Evolutionary conservation across 2,329 filamentous ascomycete genomes (phyloP).

Genomic region (Colletotrichum zoysiae): DNA sequence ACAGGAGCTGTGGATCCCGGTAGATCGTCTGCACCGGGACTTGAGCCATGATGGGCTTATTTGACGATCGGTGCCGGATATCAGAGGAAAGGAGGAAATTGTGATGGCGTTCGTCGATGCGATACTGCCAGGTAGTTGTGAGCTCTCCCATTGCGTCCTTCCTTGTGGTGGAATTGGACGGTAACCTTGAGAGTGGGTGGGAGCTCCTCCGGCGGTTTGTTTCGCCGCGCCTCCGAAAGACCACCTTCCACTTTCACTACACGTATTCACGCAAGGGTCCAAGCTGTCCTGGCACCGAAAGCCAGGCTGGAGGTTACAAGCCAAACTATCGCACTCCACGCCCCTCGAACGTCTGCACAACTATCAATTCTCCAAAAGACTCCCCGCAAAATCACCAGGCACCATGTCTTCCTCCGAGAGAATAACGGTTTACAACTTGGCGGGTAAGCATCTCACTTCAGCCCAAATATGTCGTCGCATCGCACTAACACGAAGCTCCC

Average conservation of each 20-base stretch:
- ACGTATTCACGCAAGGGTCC: conserved; percentile 33
- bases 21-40: conserved; percentile 94
- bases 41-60: conserved; percentile 77
- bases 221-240: conserved; percentile 43
- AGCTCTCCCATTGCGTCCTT: conserved; percentile 22
- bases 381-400: not conserved
- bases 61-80: conserved; percentile 14
- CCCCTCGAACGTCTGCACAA: not conserved
- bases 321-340: conserved; percentile 30
- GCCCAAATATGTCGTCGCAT: conserved; percentile 25
- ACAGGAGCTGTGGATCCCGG: conserved; percentile 98
- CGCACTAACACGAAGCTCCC: conserved; percentile 33
- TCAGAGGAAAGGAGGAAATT: not conserved
- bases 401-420: conserved; percentile 64
- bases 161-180: conserved; percentile 10
- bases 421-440: conserved; percentile 76
- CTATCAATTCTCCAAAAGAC: not conserved
- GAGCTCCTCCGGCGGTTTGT: conserved; percentile 41
- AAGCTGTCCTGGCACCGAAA: conserved; percentile 36
- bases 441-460: conserved; percentile 59
- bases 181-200: not conserved
- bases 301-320: conserved; percentile 42
- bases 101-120: conserved; percentile 22
- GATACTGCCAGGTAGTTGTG: conserved; percentile 15
- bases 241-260: conserved; percentile 44